These are phyloP conservation scores for Exserohilum turcica DNA, from an alignment of 2,329 filamentous ascomycete genomes.

Conservation along the genomic window DNA sequence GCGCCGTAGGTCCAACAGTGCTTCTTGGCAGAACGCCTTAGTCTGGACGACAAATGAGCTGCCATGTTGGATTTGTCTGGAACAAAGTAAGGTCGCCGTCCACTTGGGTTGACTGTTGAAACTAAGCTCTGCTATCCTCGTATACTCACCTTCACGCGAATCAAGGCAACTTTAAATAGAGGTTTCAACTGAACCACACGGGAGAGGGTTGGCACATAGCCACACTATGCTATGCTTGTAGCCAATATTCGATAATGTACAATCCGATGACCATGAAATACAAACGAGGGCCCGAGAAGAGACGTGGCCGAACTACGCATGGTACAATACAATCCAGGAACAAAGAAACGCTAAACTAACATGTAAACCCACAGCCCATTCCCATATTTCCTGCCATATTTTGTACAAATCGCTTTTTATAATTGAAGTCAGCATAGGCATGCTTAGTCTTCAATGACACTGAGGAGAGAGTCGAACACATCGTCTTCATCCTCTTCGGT, in stretches of 20 bases:
- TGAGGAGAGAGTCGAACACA: conserved; percentile 30
- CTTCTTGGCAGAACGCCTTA: not conserved
- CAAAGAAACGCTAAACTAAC: not conserved
- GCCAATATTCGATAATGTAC: conserved; percentile 15
- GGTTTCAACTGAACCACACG: not conserved
- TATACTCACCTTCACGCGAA: not conserved
- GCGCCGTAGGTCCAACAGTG: not conserved
- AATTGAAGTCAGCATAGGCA: not conserved
- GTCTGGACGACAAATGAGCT: too few species aligned
- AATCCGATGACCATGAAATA: not conserved
- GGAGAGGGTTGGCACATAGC: not conserved
- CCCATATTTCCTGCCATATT: not conserved
- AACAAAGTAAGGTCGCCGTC: not conserved
- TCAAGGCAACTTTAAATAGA: not conserved
- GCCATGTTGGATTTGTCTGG: too few species aligned
- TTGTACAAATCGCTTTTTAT: not conserved
- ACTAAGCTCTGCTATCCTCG: not conserved
- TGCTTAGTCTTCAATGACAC: conserved; percentile 24
- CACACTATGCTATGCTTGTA: not conserved
- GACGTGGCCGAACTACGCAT: not conserved
- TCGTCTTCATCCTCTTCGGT: conserved; percentile 24
- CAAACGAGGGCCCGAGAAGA: not conserved
- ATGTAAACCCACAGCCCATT: not conserved
- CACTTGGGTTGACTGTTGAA: too few species aligned
- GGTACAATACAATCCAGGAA: not conserved